Base-by-base conservation (phyloP, 148 eudicot species). In the Linanthus parryae region DNA sequence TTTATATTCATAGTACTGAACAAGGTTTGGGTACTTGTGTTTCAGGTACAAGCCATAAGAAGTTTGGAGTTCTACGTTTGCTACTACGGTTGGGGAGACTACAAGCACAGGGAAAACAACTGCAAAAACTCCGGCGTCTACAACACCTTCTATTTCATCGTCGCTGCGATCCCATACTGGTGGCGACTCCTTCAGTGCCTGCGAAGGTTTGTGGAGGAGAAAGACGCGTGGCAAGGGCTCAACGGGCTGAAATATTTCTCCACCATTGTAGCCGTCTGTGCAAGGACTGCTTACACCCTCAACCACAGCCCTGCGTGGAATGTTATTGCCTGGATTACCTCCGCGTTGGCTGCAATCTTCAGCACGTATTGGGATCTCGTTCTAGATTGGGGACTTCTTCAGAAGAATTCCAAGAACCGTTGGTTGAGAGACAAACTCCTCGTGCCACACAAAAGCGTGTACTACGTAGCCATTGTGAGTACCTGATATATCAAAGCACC, bases 381-480 rank as follows among this genome's bases (percentile, higher is more conserved):
- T 23, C 14, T 20, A 25, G 62, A 57, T 17, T 57, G 62, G 62
- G 62, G 62, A 13, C 62, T 57, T 22, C 23, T 57, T 6, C 19
- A 44, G 10, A 18, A 12, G 13, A 45, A 45, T 19, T 57, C 62
- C 16, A 26, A 33, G 22, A 57, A 57, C 29, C 62, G 30, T 0
- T 57, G 52, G 52, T 45, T 57, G 41, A 33, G 62, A 45, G 62
- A 57, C 49, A 57, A 45, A n/a, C 62, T 57, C 5, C 26, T 57
- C 3, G 11, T 57, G 27, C 62, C 67, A 7, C 54, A 55, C n/a
- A 63, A 47, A 38, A 44, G 28, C 23, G 60, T 54, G 3, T 63
- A 54, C 31, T 54, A 23, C 37, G 60, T 42, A 11, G 67, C 67
- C 19, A 63, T 63, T 17, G 67, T 63, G 22, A 63, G 60, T 30